These are phyloP conservation scores for Talaromyces pinophilus DNA, from an alignment of 2,329 filamentous ascomycete genomes.

Conservation along the genomic window DNA sequence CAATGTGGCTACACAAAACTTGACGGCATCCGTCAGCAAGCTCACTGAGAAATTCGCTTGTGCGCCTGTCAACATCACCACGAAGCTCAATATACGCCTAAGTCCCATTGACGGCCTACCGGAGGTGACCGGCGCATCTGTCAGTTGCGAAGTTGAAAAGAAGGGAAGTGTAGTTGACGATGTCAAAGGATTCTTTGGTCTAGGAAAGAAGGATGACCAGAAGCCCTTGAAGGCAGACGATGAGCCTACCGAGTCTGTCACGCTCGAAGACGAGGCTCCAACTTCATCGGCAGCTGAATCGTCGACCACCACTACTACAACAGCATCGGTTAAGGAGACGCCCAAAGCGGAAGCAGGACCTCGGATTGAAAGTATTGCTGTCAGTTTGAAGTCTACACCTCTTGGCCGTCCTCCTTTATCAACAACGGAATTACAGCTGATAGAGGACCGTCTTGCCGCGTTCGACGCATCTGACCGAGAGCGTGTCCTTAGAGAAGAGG, in stretches of 20 bases:
- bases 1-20: constrained; percentile 73
- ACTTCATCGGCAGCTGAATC: constrained; percentile 48
- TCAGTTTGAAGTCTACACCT: constrained; percentile 53
- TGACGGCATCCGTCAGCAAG: constrained; percentile 78
- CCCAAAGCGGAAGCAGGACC: constrained; percentile 46
- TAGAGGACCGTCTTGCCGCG: constrained; percentile 73
- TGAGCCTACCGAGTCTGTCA: constrained; percentile 51
- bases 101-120: constrained; percentile 74
- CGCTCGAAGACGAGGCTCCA: constrained; percentile 45
- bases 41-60: constrained; percentile 80
- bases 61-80: constrained; percentile 71
- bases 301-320: constrained; percentile 47
- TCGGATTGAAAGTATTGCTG: constrained; percentile 54
- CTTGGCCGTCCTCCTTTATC: constrained; percentile 46
- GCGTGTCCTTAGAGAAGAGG: constrained; percentile 76
- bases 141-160: constrained; percentile 83
- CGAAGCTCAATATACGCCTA: constrained; percentile 76
- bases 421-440: constrained; percentile 44
- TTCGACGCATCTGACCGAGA: constrained; percentile 85
- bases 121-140: constrained; percentile 70
- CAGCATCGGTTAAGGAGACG: constrained; percentile 50
- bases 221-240: constrained; percentile 66
- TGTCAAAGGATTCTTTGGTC: constrained; percentile 93
- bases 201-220: constrained; percentile 85
- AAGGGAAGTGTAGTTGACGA: constrained; percentile 86